Base-by-base conservation (phyloP, 331 rosid species). In the Quercus phellos region DNA sequence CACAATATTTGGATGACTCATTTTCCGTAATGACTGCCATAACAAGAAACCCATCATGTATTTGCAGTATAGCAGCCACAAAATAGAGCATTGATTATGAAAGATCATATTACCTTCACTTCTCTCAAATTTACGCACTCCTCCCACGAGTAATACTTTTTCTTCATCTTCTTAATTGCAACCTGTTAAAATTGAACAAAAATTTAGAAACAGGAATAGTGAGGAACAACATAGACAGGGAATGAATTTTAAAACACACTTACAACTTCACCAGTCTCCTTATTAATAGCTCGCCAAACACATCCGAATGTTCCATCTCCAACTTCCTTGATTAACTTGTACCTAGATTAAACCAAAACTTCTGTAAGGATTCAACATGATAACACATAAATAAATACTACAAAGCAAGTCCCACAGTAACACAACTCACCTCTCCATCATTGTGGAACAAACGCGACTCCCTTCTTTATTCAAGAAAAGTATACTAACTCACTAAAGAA, bases 271-370 rank as follows among this genome's bases (percentile, higher is more conserved):
- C 98, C 99, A 70, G 93, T 89, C 80, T 89, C 93, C 91, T 89
- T 95, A 80, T 87, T 81, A 51, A 95, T 87, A 74, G 98, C 99
- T 80, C 98, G 84, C 99, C 99, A 95, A 29, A 95, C 99, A 84
- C 87, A 87, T 75, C 99, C 99, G 83, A 93, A 95, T 14, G 99
- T 91, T 72, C 99, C 99, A 85, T 95, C 93, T 82, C 99, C 99
- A 58, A 95, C 99, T 88, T 95, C 99, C 90, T 95, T 95, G 80
- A 93, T 95, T 87, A 95, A 81, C 82, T 82, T 91, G 90, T 91
- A 95, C 92, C 99, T 94, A 67, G 18, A 30, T 64, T 64, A 34
- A 32, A 24, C 66, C 74, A 61, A 55, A 19, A 72, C 42, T 30
- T 53, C 2, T 32, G 68, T 66, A 74, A 50, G 30, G 30, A 59